Base-by-base conservation (phyloP, 257 asterid genomes). In the Solanum megistacrolobum region DNA sequence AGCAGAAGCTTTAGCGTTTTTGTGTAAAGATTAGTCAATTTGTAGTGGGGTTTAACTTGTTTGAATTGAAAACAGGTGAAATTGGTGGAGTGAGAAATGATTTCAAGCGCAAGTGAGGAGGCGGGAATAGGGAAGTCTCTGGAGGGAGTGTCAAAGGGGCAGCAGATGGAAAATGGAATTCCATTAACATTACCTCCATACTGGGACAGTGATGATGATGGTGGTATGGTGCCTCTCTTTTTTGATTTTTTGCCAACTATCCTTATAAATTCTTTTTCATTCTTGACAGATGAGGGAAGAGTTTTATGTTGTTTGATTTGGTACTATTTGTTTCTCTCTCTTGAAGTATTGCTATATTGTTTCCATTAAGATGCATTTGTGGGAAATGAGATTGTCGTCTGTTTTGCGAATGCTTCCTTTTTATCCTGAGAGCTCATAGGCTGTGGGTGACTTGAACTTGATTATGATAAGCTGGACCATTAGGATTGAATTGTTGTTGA, bases 121-220 rank as follows among this genome's bases (percentile, higher is more conserved):
- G 78, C 94, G 86, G 95, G 90, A 87, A 87, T 55, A 95, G 5
- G 93, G 86, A 91, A 95, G 84, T 93, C 94, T n/a, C 85, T 87
- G 87, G 97, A 93, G 85, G 95, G 91, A 46, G 91, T 87, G 86
- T 92, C 92, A 27, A 92, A 90, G 87, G 94, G 93, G 88, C 93
- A 90, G 92, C 94, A 95, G 93, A 92, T 94, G 90, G 96, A 95
- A 88, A 93, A 91, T 89, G 97, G 97, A 75, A 91, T 86, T 23
- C 93, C 98, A 2, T 95, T 98, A 21, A 95, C 96, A 46, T 94
- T 94, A 2, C 98, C 98, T 46, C 98, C 98, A 84, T 92, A 95
- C 88, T 95, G 98, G 98, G 98, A 94, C 90, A 93, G 93, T 74
- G 96, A 93, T 34, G 94, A 92, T 18, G 96, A 92, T 71, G 92